Base-by-base conservation (phyloP, 345 rosid genomes). In the Populus pruinosa region DNA sequence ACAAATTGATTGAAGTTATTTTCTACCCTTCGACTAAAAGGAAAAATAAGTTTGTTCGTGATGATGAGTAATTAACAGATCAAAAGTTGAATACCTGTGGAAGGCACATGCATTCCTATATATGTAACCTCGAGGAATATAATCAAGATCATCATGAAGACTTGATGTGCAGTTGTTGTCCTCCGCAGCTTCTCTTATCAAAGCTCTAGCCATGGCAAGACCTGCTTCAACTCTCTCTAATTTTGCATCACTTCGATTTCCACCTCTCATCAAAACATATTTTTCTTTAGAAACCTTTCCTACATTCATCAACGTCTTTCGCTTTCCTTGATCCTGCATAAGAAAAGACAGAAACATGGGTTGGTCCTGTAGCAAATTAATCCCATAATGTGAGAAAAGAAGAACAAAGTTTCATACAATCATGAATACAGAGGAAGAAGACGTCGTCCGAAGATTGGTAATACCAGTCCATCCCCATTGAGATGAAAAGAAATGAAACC, bases 61-160 rank as follows among this genome's bases (percentile, higher is more conserved):
- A 9, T 36, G 31, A 43, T 25, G 1, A 63, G 27, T 11, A 25
- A 25, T 63, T 25, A 63, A 25, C 11, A 63, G n/a, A 63, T 21
- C n/a, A 63, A 27, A 27, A 25, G 23, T 20, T 31, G 20, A 21
- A 8, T 84, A 91, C 91, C 89, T 77, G 74, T 87, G 88, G 72
- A 91, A 88, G 8, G 87, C 87, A 41, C 82, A 78, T 72, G 89
- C 76, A 74, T 89, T 89, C 56, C 85, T 70, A 76, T 89, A 91
- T 29, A 91, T 86, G 11, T 74, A 71, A 0, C 91, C 90, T 25
- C 71, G 70, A 16, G 94, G 91, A 50, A 87, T 80, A 63, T 84
- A 86, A 68, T 87, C 90, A 18, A 31, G 23, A 50, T 87, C 87
- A 23, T 55, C 44, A 12, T 41, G 75, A 38, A 72, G 41, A 5